Evolutionary conservation across 2,329 filamentous ascomycete species (phyloP).

Genomic region (Fusarium nematophilum): DNA sequence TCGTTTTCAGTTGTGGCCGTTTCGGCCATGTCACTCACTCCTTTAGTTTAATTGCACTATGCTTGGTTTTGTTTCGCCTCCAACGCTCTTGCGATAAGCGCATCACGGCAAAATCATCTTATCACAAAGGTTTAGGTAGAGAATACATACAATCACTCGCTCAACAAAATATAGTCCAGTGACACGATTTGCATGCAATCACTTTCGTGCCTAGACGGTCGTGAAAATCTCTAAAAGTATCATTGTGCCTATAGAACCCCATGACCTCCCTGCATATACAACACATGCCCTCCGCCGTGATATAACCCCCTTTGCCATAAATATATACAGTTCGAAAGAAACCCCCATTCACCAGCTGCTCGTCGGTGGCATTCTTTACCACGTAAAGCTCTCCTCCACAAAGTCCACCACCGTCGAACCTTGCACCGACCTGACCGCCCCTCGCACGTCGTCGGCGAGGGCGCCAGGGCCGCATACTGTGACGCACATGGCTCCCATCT

Average conservation of each 20-base stretch:
- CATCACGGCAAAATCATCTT: no score
- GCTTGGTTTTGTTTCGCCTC: no score
- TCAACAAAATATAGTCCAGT: no score
- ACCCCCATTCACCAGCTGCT: slow-evolving; percentile 23
- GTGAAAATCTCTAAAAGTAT: slow-evolving; percentile 17
- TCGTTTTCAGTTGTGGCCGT: no score
- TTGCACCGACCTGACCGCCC: slow-evolving; percentile 72
- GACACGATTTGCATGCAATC: no score
- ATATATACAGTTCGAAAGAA: slow-evolving; percentile 47
- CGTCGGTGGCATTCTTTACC: slow-evolving; percentile 52
- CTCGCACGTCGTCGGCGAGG: slow-evolving; percentile 79
- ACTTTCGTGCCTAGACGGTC: background rate
- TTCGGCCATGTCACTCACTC: no score
- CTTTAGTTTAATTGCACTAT: no score
- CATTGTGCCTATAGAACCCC: slow-evolving; percentile 36
- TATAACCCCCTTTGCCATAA: slow-evolving; percentile 35
- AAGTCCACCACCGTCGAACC: slow-evolving; percentile 76
- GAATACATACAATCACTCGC: no score
- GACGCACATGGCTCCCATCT: slow-evolving; percentile 89
- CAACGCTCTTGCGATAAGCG: no score
- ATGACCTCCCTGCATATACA: slow-evolving; percentile 30
- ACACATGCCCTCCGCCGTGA: slow-evolving; percentile 26
- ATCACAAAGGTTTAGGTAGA: no score
- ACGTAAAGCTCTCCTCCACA: slow-evolving; percentile 81
- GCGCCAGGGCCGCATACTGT: slow-evolving; percentile 82